Evolutionary conservation across 2,329 filamentous ascomycete species (phyloP).

Genomic region (Alternaria sp.): DNA sequence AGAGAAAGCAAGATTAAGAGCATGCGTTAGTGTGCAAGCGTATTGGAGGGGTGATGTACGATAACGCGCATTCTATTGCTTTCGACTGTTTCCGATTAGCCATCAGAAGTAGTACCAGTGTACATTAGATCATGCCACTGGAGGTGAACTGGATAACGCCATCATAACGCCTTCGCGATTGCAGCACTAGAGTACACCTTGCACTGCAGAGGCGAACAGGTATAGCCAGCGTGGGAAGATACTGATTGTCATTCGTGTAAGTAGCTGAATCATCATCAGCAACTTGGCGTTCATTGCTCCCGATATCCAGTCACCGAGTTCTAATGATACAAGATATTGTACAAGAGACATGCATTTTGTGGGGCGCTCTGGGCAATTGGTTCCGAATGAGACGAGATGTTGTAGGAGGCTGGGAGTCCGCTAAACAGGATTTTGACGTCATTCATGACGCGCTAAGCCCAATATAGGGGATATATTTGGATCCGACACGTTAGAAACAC

Average conservation of each 20-base stretch:
- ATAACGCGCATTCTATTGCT: not conserved
- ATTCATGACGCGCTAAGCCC: not conserved
- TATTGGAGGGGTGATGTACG: not conserved
- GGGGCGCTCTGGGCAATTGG: not conserved
- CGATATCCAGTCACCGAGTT: not conserved
- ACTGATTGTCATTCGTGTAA: too few species aligned
- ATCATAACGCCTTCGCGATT: not conserved
- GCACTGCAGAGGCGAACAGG: too few species aligned
- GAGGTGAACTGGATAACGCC: not conserved
- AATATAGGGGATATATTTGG: not conserved
- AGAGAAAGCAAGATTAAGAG: not conserved
- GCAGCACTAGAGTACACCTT: too few species aligned
- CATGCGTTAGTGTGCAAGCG: not conserved
- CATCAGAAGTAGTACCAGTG: not conserved
- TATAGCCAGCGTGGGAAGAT: too few species aligned
- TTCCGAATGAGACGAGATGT: not conserved
- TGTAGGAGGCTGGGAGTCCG: not conserved
- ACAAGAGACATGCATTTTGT: too few species aligned
- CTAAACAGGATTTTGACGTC: not conserved
- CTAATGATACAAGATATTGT: fast-evolving
- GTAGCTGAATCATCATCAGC: too few species aligned
- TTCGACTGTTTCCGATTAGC: not conserved
- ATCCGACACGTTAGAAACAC: not conserved
- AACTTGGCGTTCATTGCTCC: too few species aligned
- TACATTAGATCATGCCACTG: not conserved